Conservation (phyloP, 176 grass and related monocot species). For the Oryza australiensis region DNA sequence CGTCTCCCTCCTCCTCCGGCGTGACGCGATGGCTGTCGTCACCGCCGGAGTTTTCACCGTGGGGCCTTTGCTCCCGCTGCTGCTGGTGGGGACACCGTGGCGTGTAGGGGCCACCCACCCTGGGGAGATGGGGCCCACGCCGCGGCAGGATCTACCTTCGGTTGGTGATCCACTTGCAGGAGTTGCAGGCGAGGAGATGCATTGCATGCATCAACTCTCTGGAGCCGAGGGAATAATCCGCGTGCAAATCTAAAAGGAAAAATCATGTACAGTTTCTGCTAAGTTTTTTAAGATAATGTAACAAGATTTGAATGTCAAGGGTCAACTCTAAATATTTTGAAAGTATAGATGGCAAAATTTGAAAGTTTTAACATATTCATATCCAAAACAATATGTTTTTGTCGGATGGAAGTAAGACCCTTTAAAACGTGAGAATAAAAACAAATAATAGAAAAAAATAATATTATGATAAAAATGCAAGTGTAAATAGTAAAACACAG, state of each 20-base stretch:
- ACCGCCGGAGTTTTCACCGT: slow-evolving; percentile 25
- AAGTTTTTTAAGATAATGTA: neutral
- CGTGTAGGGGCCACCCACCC: too few relatives aligned
- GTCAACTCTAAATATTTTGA: neutral
- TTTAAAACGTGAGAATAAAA: too few relatives aligned
- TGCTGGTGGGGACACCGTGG: neutral
- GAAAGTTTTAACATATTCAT: too few relatives aligned
- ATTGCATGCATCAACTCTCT: neutral
- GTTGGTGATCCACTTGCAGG: neutral
- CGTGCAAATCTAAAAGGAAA: neutral
- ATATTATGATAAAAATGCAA: too few relatives aligned
- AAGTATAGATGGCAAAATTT: too few relatives aligned
- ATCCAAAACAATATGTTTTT: too few relatives aligned
- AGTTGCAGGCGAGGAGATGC: too few relatives aligned
- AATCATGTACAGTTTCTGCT: neutral
- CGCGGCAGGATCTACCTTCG: slow-evolving; percentile 12
- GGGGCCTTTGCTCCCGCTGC: neutral
- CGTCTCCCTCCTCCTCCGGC: neutral
- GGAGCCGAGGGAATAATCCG: neutral
- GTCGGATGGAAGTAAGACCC: too few relatives aligned
- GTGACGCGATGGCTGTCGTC: slow-evolving; percentile 42
- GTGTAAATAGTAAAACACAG: too few relatives aligned
- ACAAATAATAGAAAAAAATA: too few relatives aligned
- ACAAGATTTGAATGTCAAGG: neutral
- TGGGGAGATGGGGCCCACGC: too few relatives aligned